phyloP scores from a whole-genome alignment of 208 protist species.

The Acanthamoeba rhysodes region DNA sequence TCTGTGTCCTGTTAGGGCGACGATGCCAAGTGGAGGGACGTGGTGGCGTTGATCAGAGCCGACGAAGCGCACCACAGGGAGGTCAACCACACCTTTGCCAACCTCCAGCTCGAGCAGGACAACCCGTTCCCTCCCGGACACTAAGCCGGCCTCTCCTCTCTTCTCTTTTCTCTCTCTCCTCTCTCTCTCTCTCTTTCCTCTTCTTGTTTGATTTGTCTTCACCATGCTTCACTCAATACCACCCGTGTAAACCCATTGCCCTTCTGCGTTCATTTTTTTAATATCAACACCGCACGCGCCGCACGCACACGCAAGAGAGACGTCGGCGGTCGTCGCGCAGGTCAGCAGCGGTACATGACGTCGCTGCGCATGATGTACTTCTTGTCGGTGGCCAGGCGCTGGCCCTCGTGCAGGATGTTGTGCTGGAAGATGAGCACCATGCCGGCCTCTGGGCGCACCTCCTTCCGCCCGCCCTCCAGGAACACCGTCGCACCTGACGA shows the following conservation, averaged over 20 bases:
- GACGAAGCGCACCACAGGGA: conserved; percentile 93
- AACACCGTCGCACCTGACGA: conserved; percentile 18
- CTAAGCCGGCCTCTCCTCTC: neutral
- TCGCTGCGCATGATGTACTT: conserved; percentile 76
- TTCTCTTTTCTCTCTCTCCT: neutral
- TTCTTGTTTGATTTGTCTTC: no score
- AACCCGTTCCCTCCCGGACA: conserved; percentile 30
- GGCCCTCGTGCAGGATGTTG: conserved; percentile 72
- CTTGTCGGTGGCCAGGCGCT: conserved; percentile 8
- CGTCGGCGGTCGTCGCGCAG: neutral
- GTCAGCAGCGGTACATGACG: conserved; percentile 63
- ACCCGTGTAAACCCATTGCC: no score
- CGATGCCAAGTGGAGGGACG: conserved; percentile 89
- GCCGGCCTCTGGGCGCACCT: conserved; percentile 36
- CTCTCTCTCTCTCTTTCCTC: no score
- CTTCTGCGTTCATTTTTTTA: no score
- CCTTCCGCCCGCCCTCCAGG: neutral
- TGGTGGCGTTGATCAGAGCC: conserved; percentile 90
- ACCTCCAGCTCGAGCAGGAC: neutral
- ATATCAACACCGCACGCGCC: no score
- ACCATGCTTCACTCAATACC: no score
- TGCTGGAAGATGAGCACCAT: conserved; percentile 76
- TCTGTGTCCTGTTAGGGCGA: conserved; percentile 7
- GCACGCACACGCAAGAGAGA: no score
- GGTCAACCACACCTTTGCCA: conserved; percentile 92